A percentile compares a stretch with the other conserved stretches of the same genome.
These are phyloP conservation scores for Leishmania gerbilli DNA, from an alignment of 208 protist species.

Conservation along the genomic window DNA sequence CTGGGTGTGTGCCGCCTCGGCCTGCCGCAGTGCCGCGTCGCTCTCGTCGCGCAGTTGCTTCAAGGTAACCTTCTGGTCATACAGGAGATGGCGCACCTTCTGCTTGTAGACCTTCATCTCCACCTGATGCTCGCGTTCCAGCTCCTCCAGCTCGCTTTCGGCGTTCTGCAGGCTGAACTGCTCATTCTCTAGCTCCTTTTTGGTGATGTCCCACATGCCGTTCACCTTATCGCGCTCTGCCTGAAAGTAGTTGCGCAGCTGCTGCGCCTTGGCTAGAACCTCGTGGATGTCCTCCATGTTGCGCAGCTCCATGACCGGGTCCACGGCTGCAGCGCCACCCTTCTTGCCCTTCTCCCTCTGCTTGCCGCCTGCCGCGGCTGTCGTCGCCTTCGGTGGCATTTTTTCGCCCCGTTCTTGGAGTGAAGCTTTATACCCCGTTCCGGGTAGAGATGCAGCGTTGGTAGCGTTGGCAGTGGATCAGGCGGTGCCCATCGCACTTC, in stretches of 20 bases:
- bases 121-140: slow-evolving; percentile 94
- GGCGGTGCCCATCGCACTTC: not conserved
- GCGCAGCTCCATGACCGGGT: slow-evolving; percentile 46
- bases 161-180: slow-evolving; percentile 82
- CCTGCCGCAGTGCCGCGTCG: slow-evolving; percentile 85
- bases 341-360: slow-evolving; percentile 35
- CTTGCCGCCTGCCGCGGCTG: slow-evolving; percentile 19
- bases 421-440: not conserved
- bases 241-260: slow-evolving; percentile 97
- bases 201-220: slow-evolving; percentile 92
- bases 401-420: not conserved
- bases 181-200: slow-evolving; percentile 90
- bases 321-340: slow-evolving; percentile 20
- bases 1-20: slow-evolving; percentile 78
- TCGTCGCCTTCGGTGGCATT: slow-evolving; percentile 42
- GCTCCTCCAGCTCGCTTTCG: slow-evolving; percentile 94
- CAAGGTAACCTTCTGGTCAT: slow-evolving; percentile 93
- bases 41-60: slow-evolving; percentile 91
- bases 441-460: not conserved
- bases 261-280: slow-evolving; percentile 85
- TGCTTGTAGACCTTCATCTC: slow-evolving; percentile 98
- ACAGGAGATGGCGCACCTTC: slow-evolving; percentile 96
- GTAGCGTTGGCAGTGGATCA: not conserved
- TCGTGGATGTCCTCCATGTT: slow-evolving; percentile 71
- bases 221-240: slow-evolving; percentile 96